A percentile compares a stretch with the other conserved stretches of the same genome.
These are phyloP conservation scores for Aspergillus sp. DNA, from an alignment of 2,329 filamentous ascomycete species.

Conservation along the genomic window DNA sequence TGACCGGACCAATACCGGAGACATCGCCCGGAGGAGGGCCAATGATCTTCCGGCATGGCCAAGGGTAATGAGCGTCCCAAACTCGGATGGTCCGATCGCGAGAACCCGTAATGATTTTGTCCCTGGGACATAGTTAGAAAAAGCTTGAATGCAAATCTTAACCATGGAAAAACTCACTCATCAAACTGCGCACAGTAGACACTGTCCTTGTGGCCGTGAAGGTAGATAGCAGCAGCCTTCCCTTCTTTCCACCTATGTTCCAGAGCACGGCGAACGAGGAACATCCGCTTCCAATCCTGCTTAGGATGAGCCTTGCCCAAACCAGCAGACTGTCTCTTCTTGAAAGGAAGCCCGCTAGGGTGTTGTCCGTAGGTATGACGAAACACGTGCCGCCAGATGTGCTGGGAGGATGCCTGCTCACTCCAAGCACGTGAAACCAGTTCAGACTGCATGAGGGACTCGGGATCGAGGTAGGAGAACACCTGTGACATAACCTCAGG, in stretches of 20 bases:
- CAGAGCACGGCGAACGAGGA: conserved; percentile 72
- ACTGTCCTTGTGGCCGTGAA: conserved; percentile 91
- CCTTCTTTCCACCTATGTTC: conserved; percentile 78
- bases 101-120: conserved; percentile 95
- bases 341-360: conserved; percentile 35
- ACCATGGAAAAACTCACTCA: conserved; percentile 62
- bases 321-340: conserved; percentile 55
- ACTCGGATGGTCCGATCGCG: conserved; percentile 93
- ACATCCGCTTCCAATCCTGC: conserved; percentile 86
- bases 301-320: conserved; percentile 57
- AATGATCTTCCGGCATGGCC: conserved; percentile 81
- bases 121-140: conserved; percentile 54
- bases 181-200: conserved; percentile 99
- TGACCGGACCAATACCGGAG: conserved; percentile 43
- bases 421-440: conserved; percentile 61
- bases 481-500: conserved; percentile 61
- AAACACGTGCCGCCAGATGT: conserved; percentile 66
- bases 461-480: conserved; percentile 61
- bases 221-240: conserved; percentile 77
- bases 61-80: conserved; percentile 85
- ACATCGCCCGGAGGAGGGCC: conserved; percentile 66
- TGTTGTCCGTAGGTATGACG: conserved; percentile 54
- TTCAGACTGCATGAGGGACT: conserved; percentile 57
- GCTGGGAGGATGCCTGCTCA: conserved; percentile 55
- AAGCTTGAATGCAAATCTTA: not conserved